A percentile compares a stretch with the other conserved stretches of the same genome.
Conservation (phyloP, 331 rosid genomes). For the Pyracantha coccinea region DNA sequence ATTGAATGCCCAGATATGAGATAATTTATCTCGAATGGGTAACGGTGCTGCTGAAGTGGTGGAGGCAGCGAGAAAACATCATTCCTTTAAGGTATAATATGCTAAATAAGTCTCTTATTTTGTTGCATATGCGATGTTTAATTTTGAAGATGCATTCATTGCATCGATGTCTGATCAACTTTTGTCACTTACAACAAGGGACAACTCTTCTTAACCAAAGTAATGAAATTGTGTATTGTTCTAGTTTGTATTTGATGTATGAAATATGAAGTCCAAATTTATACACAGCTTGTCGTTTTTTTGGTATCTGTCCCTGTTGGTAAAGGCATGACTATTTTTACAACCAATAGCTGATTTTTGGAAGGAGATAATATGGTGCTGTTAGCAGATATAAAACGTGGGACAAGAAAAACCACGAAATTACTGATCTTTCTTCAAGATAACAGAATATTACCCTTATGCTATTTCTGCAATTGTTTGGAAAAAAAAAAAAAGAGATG, state of each 20-base stretch:
- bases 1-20: conserved; percentile 28
- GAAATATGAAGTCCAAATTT: background rate
- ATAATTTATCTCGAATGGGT: conserved; percentile 53
- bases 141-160: conserved; percentile 8
- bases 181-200: background rate
- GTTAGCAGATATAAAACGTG: background rate
- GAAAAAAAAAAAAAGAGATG: background rate
- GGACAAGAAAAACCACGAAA: background rate
- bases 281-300: background rate
- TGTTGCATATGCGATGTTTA: background rate
- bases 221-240: background rate
- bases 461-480: background rate
- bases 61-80: conserved; percentile 23
- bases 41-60: conserved; percentile 41
- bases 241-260: background rate
- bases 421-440: background rate
- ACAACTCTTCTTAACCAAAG: background rate
- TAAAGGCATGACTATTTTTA: background rate
- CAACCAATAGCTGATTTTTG: background rate
- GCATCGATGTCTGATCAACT: background rate
- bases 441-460: background rate
- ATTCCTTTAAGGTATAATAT: conserved; percentile 53
- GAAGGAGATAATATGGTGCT: background rate
- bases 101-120: conserved; percentile 3
- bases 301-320: background rate